Base-by-base conservation (phyloP, 2,329 filamentous ascomycete species). In the Monilinia polystroma region DNA sequence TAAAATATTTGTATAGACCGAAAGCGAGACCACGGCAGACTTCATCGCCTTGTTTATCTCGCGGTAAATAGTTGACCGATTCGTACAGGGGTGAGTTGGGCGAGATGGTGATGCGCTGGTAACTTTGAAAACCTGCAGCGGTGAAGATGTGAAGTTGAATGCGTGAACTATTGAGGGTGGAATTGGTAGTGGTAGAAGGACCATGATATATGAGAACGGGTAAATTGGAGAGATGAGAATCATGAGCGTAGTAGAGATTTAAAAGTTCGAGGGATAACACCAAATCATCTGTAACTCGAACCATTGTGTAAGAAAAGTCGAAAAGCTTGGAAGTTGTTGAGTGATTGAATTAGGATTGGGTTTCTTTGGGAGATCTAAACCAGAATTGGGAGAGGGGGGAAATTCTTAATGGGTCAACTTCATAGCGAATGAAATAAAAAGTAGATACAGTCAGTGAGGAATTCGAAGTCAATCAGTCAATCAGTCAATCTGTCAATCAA, bases 11-110 rank as follows among this genome's bases (percentile, higher is more conserved):
- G 81, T 90, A 90, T 72, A 99, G 83, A 66, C 92, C 93, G 78
- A 98, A 96, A 58, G 94, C 95, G 66, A 99, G 84, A 23, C 90
- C 95, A 56, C 95, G 89, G 79, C 90, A 96, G 71, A 96, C 84
- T 78, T 98, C 94, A 77, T 98, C 94, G 74, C 94, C 94, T 81
- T 98, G 95, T 78, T 93, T 93, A 77, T 97, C 94, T 76, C 93
- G 90, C 53, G 95, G 93, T 54, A 99, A 85, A 77, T 93, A 88
- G 76, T 91, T 89, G 77, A 99, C 95, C 65, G 93, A 94, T 72
- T 88, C 86, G 79, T 98, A 98, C 75, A 96, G 90, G 63, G 92
- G 88, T 57, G 94, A 97, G 75, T 91, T 96, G 55, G 95, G 95
- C 32, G 94, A 96, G 71, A 98, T 89, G 68, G 94, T 96, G 72